These are phyloP conservation scores for Manihot esculenta DNA, from an alignment of 441 rosid genomes.

Conservation along the genomic window DNA sequence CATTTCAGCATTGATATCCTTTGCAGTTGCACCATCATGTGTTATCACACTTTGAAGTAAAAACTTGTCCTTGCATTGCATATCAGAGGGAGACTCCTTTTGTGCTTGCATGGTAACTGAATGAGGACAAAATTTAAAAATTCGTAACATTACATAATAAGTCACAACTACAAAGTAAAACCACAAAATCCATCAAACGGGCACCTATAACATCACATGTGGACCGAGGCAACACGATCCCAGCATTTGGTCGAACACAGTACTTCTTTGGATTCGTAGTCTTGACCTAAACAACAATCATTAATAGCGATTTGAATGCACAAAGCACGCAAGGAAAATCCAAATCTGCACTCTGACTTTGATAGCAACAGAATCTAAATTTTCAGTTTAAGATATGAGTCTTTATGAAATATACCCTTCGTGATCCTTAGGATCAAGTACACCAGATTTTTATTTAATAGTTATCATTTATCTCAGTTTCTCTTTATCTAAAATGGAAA, in stretches of 20 bases:
- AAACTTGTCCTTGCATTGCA: conserved; percentile 82
- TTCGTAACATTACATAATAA: not conserved
- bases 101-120: conserved; percentile 86
- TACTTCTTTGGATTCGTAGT: conserved; percentile 82
- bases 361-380: not conserved
- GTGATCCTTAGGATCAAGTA: no score
- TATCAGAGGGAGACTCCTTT: conserved; percentile 66
- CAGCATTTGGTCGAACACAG: conserved; percentile 76
- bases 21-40: conserved; percentile 42
- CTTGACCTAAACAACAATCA: conserved; percentile 54
- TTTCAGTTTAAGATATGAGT: not conserved
- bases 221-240: conserved; percentile 68
- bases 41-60: conserved; percentile 69
- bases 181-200: not conserved
- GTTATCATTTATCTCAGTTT: not conserved
- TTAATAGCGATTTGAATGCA: conserved; percentile 1
- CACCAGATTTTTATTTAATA: not conserved
- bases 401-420: no score
- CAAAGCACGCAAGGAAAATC: not conserved
- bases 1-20: conserved; percentile 70
- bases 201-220: conserved; percentile 63
- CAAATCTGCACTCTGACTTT: conserved; percentile 7
- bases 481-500: not conserved
- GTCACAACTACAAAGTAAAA: not conserved
- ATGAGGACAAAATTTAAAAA: not conserved